Percentiles rank a stretch among this genome's conserved stretches.
phyloP scores from a whole-genome alignment of 352 stramenopile species.

The Pythium graminicola region DNA sequence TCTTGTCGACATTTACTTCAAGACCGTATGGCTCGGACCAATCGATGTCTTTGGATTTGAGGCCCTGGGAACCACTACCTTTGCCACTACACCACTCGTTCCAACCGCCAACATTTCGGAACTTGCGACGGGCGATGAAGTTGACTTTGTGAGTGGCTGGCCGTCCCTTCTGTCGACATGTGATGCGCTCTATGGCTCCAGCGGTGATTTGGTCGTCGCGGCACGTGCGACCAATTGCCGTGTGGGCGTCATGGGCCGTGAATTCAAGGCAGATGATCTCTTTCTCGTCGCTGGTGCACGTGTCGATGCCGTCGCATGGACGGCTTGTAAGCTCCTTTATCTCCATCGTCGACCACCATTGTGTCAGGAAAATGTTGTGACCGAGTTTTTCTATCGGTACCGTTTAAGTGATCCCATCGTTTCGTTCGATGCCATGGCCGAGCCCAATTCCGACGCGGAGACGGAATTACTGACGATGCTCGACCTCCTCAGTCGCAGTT shows the following conservation, averaged over 20 bases:
- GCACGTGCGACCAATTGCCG: slow-evolving; percentile 9
- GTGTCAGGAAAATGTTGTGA: slow-evolving; percentile 17
- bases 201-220: slow-evolving; percentile 10
- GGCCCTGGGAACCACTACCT: slow-evolving; percentile 6
- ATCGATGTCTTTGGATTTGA: slow-evolving; percentile 22
- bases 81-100: slow-evolving; percentile 4
- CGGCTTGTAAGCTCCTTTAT: slow-evolving; percentile 12
- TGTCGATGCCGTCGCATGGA: slow-evolving; percentile 12
- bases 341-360: slow-evolving; percentile 7
- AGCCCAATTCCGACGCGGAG: slow-evolving; percentile 9
- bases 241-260: no score
- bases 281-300: slow-evolving; percentile 4
- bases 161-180: slow-evolving; percentile 17
- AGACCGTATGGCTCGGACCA: slow-evolving; percentile 28
- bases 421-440: slow-evolving; percentile 7
- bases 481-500: slow-evolving; percentile 17
- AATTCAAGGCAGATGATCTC: no score
- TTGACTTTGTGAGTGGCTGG: slow-evolving; percentile 15
- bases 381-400: slow-evolving; percentile 14
- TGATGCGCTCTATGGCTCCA: slow-evolving; percentile 8
- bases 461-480: slow-evolving; percentile 11
- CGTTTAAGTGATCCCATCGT: slow-evolving; percentile 5
- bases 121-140: no score
- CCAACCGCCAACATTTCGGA: slow-evolving; percentile 8
- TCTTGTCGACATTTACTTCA: slow-evolving; percentile 29